These are phyloP conservation scores for Colletotrichum paranaense DNA, from an alignment of 2,329 filamentous ascomycete species.

Conservation along the genomic window DNA sequence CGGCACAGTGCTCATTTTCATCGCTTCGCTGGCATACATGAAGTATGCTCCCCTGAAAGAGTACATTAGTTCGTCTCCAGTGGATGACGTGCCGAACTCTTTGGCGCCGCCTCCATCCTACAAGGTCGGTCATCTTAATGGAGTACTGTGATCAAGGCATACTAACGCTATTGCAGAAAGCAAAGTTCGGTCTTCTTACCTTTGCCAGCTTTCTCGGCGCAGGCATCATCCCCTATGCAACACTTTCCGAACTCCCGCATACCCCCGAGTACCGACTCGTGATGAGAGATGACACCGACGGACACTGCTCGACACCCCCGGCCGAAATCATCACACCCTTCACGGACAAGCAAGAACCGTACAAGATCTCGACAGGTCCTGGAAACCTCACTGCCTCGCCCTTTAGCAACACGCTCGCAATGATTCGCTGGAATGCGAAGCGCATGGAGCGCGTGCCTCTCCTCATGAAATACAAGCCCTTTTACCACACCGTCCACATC, in stretches of 20 bases:
- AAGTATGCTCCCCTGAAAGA: slow-evolving; percentile 38
- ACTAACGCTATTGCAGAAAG: slow-evolving; percentile 4
- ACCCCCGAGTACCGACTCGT: slow-evolving; percentile 30
- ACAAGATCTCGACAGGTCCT: slow-evolving; percentile 7
- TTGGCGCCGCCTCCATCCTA: background rate
- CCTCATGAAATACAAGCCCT: slow-evolving; percentile 43
- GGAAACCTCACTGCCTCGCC: slow-evolving; percentile 38
- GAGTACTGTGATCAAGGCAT: background rate
- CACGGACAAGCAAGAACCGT: slow-evolving; percentile 20
- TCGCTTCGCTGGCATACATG: slow-evolving; percentile 44
- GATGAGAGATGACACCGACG: slow-evolving; percentile 29
- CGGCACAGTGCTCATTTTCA: slow-evolving; percentile 42
- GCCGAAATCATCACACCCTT: slow-evolving; percentile 15
- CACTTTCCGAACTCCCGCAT: slow-evolving; percentile 26
- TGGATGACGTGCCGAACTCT: background rate
- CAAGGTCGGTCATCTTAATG: background rate
- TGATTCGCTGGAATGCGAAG: slow-evolving; percentile 43
- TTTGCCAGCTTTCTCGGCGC: slow-evolving; percentile 27
- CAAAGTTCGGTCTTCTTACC: slow-evolving; percentile 21
- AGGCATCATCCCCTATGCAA: slow-evolving; percentile 34
- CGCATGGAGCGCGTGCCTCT: slow-evolving; percentile 42
- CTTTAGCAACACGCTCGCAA: slow-evolving; percentile 43
- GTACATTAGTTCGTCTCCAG: background rate
- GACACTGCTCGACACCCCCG: slow-evolving; percentile 18
- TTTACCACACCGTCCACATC: slow-evolving; percentile 44